Conservation (phyloP, 129 eudicot genomes). For the Lactuca saligna region DNA sequence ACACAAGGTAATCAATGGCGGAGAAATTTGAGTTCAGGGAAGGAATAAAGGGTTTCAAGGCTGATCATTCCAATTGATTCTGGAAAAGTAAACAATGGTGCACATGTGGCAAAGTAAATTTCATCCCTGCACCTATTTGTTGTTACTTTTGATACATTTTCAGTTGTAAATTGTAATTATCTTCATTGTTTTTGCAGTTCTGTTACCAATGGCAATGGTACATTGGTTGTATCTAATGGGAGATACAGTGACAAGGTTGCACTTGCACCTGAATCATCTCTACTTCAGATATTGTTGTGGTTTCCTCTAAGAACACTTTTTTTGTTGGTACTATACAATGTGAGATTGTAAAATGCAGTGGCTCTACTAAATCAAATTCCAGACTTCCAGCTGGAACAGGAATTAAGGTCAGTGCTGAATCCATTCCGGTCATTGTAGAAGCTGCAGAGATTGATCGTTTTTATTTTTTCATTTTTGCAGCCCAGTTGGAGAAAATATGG, state of each 20-base stretch:
- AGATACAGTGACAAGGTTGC: slow-evolving; percentile 31
- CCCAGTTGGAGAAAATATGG: no score
- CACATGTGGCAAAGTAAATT: slow-evolving; percentile 38
- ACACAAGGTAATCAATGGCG: slow-evolving; percentile 46
- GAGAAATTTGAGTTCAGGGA: slow-evolving; percentile 37
- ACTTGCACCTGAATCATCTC: slow-evolving; percentile 31
- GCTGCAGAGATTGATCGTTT: background rate
- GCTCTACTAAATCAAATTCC: slow-evolving; percentile 25
- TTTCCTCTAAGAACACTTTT: slow-evolving; percentile 37
- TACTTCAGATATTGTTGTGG: slow-evolving; percentile 47
- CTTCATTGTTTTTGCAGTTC: slow-evolving; percentile 32
- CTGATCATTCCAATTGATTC: slow-evolving; percentile 20
- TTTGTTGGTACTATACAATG: slow-evolving; percentile 45
- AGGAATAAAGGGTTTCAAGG: slow-evolving; percentile 43
- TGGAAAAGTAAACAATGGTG: slow-evolving; percentile 30
- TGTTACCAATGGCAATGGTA: slow-evolving; percentile 35
- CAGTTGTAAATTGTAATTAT: background rate
- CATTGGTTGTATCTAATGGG: slow-evolving; percentile 27
- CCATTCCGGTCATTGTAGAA: slow-evolving; percentile 24
- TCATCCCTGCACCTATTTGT: background rate
- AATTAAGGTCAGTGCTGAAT: slow-evolving; percentile 20
- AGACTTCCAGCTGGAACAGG: slow-evolving; percentile 16
- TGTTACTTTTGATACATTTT: background rate
- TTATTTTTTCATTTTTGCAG: no score
- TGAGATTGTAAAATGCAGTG: slow-evolving; percentile 35